Evolutionary conservation across 495 filamentous ascomycete species (phyloP).

Genomic region (Diplogelasinospora grovesii): DNA sequence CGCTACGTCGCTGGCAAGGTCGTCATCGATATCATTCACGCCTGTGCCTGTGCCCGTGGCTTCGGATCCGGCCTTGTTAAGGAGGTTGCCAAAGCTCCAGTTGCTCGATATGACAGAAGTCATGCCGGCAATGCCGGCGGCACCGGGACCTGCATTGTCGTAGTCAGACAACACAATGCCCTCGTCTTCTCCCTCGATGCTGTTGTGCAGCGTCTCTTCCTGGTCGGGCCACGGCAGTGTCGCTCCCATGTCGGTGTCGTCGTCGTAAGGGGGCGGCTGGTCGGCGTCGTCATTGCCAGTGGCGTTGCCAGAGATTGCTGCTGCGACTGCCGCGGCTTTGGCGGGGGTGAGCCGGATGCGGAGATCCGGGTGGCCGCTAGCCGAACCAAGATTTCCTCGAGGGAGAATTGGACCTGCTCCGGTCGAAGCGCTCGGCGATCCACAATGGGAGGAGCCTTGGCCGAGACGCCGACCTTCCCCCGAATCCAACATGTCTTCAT

Average conservation of each 20-base stretch:
- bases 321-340: background rate
- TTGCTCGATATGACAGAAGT: conserved; percentile 13
- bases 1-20: conserved; percentile 35
- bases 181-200: conserved; percentile 38
- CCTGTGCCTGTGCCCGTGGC: background rate
- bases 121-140: conserved; percentile 19
- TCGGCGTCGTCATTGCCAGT: conserved; percentile 4
- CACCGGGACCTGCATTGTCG: conserved; percentile 10
- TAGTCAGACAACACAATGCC: conserved; percentile 19
- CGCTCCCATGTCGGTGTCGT: conserved; percentile 11
- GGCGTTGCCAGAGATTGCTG: background rate
- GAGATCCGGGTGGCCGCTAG: conserved; percentile 13
- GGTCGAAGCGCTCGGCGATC: conserved; percentile 75
- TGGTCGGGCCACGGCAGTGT: conserved; percentile 11
- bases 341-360: too few relatives aligned
- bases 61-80: conserved; percentile 12
- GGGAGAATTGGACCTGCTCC: conserved; percentile 69
- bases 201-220: conserved; percentile 21
- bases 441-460: conserved; percentile 73
- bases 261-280: conserved; percentile 17
- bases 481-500: conserved; percentile 46
- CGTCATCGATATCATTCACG: conserved; percentile 16
- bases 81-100: conserved; percentile 35
- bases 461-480: conserved; percentile 82
- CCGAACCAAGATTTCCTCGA: conserved; percentile 55